Evolutionary conservation across 352 stramenopile species (phyloP), one percentile per base, ranked within the genome.

Genomic region (Pelagophyceae sp.): DNA sequence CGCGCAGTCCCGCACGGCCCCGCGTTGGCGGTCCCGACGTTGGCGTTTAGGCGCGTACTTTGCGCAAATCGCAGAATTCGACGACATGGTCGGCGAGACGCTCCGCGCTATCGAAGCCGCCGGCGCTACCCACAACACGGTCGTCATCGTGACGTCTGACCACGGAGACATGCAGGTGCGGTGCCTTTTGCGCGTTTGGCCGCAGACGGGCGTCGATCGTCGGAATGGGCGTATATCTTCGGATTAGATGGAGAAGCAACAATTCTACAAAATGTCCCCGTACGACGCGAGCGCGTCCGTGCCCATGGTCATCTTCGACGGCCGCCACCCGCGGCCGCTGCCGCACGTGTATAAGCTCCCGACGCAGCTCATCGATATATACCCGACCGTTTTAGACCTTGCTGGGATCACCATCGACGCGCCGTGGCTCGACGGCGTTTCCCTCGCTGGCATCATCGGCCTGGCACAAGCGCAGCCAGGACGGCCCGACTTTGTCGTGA

Each of bases 41-140:
- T n/a, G n/a, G n/a, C n/a, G n/a, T n/a, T n/a, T n/a, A n/a, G n/a
- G n/a, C n/a, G n/a, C 79, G n/a, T 82, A 82, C 40, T 81, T 80
- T 65, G 79, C 79, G 72, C 81, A 82, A 76, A 82, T 82, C 80
- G 74, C 72, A 29, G 79, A 82, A 45, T 82, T 81, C 50, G 79
- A 82, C 71, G 71, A 63, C 33, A 82, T 82, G 79, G 79, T 82
- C 23, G 79, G 79, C 45, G 58, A 67, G 58, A 11, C 23, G 11
- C 11, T 54, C 45, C 11, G 45, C 45, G 51, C 65, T 1, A 25
- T 82, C 1, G 20, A 76, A 1, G 60, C 15, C 32, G 35, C 32
- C 15, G 72, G 72, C 37, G 29, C 31, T 17, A 75, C 29, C 11
- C 20, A 81, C 29, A 78, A 82, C 70, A 82, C 79, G 25, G 37